Conservation (phyloP, 2,329 filamentous ascomycete genomes). For the Diaporthe citrichinensis region DNA sequence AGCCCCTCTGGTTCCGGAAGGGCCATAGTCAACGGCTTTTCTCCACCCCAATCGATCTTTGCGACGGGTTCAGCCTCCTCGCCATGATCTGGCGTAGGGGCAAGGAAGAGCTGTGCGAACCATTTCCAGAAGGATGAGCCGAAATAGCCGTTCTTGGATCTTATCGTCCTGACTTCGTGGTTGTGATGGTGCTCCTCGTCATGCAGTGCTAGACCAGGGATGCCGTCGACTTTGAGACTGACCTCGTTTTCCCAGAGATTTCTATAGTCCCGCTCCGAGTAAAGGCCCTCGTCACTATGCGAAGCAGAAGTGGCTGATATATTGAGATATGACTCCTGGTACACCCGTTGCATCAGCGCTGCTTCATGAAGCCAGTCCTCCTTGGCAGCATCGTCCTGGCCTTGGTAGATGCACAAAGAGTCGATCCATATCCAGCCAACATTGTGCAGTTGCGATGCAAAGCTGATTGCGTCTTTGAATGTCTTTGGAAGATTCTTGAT, state of each 20-base stretch:
- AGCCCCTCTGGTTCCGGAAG: background rate
- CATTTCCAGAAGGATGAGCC: background rate
- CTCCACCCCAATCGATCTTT: background rate
- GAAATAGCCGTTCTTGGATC: too few species aligned
- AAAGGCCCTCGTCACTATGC: conserved; percentile 36
- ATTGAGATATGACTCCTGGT: conserved; percentile 43
- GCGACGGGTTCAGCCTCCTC: background rate
- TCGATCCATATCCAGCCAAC: conserved; percentile 40
- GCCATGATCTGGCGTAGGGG: accelerated
- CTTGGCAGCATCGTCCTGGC: background rate
- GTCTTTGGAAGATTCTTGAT: background rate
- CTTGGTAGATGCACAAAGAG: conserved; percentile 29
- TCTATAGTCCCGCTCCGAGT: background rate
- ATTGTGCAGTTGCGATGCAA: conserved; percentile 2
- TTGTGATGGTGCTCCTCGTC: background rate
- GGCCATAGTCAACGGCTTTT: background rate
- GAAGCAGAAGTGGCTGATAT: conserved; percentile 41
- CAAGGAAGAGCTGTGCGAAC: background rate
- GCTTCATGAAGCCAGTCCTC: conserved; percentile 43
- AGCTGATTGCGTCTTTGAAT: background rate
- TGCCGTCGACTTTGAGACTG: background rate
- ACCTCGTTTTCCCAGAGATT: conserved; percentile 7
- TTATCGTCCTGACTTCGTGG: background rate
- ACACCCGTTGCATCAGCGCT: conserved; percentile 42
- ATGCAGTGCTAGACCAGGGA: background rate